Percentiles rank a stretch among this genome's conserved stretches.
phyloP scores from a whole-genome alignment of 2,329 filamentous ascomycete species.

The Beauveria scarabaeidicola region DNA sequence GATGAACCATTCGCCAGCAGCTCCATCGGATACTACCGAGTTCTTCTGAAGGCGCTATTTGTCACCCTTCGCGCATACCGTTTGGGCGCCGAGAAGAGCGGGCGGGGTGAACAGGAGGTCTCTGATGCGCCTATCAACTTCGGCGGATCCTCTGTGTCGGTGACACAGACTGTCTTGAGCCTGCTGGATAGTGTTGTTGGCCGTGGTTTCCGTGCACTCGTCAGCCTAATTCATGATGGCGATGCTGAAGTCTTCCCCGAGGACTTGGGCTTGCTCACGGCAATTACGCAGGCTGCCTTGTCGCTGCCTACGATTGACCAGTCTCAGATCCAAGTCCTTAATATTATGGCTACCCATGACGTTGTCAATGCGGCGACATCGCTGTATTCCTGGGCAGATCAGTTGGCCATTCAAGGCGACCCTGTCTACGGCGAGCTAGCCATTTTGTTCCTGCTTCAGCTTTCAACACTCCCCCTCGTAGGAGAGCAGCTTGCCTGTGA shows the following conservation, averaged over 20 bases:
- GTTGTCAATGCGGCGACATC: conserved; percentile 74
- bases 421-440: conserved; percentile 92
- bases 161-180: conserved; percentile 61
- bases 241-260: conserved; percentile 55
- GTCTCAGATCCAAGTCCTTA: conserved; percentile 61
- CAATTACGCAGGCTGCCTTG: conserved; percentile 77
- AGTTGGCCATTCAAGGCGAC: conserved; percentile 67
- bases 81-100: conserved; percentile 14
- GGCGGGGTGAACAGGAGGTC: conserved; percentile 7
- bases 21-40: conserved; percentile 66
- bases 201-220: conserved; percentile 72
- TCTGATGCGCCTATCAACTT: conserved; percentile 24
- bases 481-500: conserved; percentile 88
- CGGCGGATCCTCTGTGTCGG: conserved; percentile 32
- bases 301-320: conserved; percentile 68
- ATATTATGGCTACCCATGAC: conserved; percentile 61
- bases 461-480: conserved; percentile 71
- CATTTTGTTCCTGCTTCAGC: conserved; percentile 76
- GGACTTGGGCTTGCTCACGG: conserved; percentile 80
- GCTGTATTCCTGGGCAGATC: conserved; percentile 90
- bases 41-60: conserved; percentile 75
- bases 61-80: conserved; percentile 65
- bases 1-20: conserved; percentile 44
- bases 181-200: conserved; percentile 73
- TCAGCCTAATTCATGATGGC: conserved; percentile 72